Base-by-base conservation (phyloP, 345 rosid genomes). In the Populus tremula region DNA sequence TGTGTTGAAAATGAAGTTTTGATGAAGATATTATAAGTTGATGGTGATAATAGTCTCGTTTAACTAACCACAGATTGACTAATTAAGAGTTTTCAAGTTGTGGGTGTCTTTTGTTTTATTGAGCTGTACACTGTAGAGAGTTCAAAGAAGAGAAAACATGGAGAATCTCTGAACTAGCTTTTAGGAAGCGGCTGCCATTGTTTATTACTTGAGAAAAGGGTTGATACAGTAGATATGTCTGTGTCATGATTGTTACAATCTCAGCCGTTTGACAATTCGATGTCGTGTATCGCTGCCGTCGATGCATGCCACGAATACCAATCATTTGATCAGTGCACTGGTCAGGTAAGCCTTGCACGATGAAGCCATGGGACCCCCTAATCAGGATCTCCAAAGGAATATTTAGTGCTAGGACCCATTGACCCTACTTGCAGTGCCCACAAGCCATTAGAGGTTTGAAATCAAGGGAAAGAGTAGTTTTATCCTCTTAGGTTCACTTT, bases 321-420 rank as follows among this genome's bases (percentile, higher is more conserved):
- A 47, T 47, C 50, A 47, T 47, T 47, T 47, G 50, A 14, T 3
- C 18, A 14, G 50, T 47, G 50, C 50, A 47, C 11, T 23, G 62
- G n/a, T 54, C 25, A 54, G 62, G 27, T 54, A 21, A 54, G 62
- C 62, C 25, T 54, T 54, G 62, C 62, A 54, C 9, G 62, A 21
- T 21, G 63, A 36, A 36, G 70, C n/a, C 38, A 16, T n/a, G 3
- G 72, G 56, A 64, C 72, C 78, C 17, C 67, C 39, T 27, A 21
- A 67, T 72, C 20, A 18, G 72, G 72, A 70, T 66, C 27, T 62
- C 23, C 25, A 59, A 38, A 31, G 76, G 79, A 85, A 72, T 41
- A 77, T 36, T 66, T 50, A 18, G 59, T 21, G 27, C 20, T 62
- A 61, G 41, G 36, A 12, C 43, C 77, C 76, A 61, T 67, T 31